Percentiles rank a stretch among this genome's conserved stretches.
phyloP scores from a whole-genome alignment of 1,139 yeast species.

The Candida sojae region DNA sequence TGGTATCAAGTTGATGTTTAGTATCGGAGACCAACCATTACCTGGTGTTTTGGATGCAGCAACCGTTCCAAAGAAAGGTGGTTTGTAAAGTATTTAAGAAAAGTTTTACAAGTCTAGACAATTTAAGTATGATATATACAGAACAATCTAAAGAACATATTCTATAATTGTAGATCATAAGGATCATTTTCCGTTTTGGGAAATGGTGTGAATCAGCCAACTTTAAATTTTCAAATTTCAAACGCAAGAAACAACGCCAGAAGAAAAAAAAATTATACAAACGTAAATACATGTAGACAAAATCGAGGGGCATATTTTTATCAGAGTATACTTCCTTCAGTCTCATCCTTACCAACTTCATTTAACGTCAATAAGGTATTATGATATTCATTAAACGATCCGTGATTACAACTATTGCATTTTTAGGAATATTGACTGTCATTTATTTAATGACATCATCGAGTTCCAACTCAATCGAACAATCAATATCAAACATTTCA shows the following conservation, averaged over 20 bases:
- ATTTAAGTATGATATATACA: too few species aligned
- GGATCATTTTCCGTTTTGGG: too few species aligned
- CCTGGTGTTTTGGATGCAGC: conserved; percentile 72
- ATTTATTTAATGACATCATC: conserved; percentile 29
- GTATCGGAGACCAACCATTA: conserved; percentile 59
- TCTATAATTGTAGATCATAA: too few species aligned
- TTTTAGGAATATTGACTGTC: conserved; percentile 24
- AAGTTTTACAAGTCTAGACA: too few species aligned
- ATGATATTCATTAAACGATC: conserved; percentile 28
- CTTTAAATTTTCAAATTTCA: too few species aligned
- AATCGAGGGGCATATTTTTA: too few species aligned
- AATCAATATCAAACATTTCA: conserved; percentile 17
- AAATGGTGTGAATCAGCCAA: too few species aligned
- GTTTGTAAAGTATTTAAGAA: not conserved
- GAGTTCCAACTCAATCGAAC: conserved; percentile 15
- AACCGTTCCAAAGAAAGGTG: conserved; percentile 40
- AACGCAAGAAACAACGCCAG: too few species aligned
- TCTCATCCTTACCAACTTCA: not conserved
- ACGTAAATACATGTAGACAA: too few species aligned
- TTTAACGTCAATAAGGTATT: not conserved
- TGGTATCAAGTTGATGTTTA: conserved; percentile 55
- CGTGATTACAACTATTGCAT: conserved; percentile 23
- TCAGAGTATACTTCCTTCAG: not conserved
- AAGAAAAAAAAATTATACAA: too few species aligned
- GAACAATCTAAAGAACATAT: too few species aligned